Evolutionary conservation across 139 green algal genomes (phyloP).

Genomic region (Choricystis sp.): DNA sequence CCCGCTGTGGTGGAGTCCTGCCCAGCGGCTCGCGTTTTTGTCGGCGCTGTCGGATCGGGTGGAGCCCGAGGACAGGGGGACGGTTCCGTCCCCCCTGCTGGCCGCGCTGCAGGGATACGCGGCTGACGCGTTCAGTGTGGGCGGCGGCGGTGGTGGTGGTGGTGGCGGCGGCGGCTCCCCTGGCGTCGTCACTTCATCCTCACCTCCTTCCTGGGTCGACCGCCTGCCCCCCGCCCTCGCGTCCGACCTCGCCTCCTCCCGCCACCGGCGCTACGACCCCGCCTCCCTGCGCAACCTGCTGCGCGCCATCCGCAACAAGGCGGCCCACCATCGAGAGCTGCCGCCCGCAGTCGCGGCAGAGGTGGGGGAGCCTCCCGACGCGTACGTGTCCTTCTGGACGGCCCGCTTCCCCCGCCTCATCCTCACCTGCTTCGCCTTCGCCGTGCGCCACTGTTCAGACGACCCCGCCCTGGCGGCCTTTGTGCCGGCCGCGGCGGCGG

Average conservation of each 20-base stretch:
- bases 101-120: not conserved
- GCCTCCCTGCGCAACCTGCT: conserved; percentile 79
- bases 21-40: conserved; percentile 74
- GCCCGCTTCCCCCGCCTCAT: conserved; percentile 70
- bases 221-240: conserved; percentile 55
- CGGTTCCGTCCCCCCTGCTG: no score
- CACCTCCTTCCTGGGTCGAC: conserved; percentile 35
- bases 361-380: conserved; percentile 45
- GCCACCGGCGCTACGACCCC: conserved; percentile 46
- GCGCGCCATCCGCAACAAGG: conserved; percentile 96
- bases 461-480: conserved; percentile 44
- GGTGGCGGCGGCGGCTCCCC: conserved; percentile 3
- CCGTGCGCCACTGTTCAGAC: conserved; percentile 24
- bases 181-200: conserved; percentile 7
- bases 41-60: conserved; percentile 64
- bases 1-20: conserved; percentile 76
- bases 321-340: conserved; percentile 89
- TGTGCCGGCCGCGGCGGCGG: conserved; percentile 15
- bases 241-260: conserved; percentile 61
- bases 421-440: conserved; percentile 64
- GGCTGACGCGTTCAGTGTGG: conserved; percentile 13
- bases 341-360: conserved; percentile 48
- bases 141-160: conserved; percentile 12
- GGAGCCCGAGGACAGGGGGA: conserved; percentile 79
- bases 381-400: conserved; percentile 33